These are phyloP conservation scores for Daldinia childiae DNA, from an alignment of 495 filamentous ascomycete species.

Conservation along the genomic window DNA sequence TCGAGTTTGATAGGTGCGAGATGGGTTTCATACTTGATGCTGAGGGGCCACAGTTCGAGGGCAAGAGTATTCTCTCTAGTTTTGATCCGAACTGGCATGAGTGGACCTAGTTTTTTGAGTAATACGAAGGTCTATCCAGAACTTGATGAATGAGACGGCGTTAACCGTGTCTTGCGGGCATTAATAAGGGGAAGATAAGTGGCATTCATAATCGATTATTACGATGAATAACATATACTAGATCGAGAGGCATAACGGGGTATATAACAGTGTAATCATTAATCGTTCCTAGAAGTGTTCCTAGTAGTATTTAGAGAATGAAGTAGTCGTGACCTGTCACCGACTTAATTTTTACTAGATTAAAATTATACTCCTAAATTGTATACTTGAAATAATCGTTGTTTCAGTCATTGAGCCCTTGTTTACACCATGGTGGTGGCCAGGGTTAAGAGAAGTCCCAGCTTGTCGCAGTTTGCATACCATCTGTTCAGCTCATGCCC, in stretches of 20 bases:
- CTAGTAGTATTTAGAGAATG: too few species aligned
- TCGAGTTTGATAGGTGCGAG: constrained; percentile 68
- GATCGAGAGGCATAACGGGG: too few species aligned
- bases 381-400: background rate
- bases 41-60: constrained; percentile 66
- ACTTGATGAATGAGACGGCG: too few species aligned
- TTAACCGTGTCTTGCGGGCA: too few species aligned
- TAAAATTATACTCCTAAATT: background rate
- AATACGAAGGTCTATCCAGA: background rate
- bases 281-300: too few species aligned
- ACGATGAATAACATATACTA: too few species aligned
- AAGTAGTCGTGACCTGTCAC: too few species aligned
- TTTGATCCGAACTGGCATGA: constrained; percentile 36
- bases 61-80: constrained; percentile 25
- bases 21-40: constrained; percentile 67
- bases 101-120: constrained; percentile 14
- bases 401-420: background rate
- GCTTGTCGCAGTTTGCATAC: constrained; percentile 40
- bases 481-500: constrained; percentile 36
- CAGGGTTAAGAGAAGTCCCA: constrained; percentile 33
- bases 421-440: constrained; percentile 41
- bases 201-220: too few species aligned
- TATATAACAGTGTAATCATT: too few species aligned
- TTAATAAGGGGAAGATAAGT: too few species aligned
- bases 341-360: background rate